These are phyloP conservation scores for Cercospora nicotianae DNA, from an alignment of 2,329 filamentous ascomycete genomes.

Conservation along the genomic window DNA sequence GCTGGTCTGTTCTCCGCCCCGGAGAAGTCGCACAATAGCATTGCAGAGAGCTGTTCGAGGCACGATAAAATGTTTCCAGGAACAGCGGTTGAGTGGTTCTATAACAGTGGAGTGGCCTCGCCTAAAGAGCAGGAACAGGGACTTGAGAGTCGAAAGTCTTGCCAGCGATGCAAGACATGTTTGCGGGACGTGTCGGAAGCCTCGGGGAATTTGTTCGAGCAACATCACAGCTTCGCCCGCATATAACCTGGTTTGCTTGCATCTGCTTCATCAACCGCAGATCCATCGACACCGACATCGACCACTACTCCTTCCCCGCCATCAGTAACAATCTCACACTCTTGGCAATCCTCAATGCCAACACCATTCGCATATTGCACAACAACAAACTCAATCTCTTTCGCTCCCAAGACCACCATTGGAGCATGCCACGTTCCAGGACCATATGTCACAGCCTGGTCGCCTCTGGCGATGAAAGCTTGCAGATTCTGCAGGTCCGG, in stretches of 20 bases:
- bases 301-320: slow-evolving; percentile 30
- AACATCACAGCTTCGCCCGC: slow-evolving; percentile 27
- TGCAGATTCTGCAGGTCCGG: slow-evolving; percentile 70
- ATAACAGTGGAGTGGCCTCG: not conserved
- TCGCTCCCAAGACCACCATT: slow-evolving; percentile 79
- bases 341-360: slow-evolving; percentile 81
- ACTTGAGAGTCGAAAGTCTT: not conserved
- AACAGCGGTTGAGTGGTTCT: not conserved
- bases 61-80: not conserved
- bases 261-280: slow-evolving; percentile 27
- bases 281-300: slow-evolving; percentile 19
- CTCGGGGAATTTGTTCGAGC: not conserved
- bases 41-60: not conserved
- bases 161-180: not conserved
- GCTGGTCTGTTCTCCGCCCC: not conserved
- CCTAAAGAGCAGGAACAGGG: not conserved
- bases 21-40: not conserved
- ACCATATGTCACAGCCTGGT: slow-evolving; percentile 87
- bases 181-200: not conserved
- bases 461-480: slow-evolving; percentile 75
- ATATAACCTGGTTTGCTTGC: slow-evolving; percentile 19
- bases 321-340: slow-evolving; percentile 55
- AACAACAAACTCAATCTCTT: slow-evolving; percentile 80
- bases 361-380: slow-evolving; percentile 86
- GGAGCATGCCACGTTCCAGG: slow-evolving; percentile 95